Conservation (phyloP, 371 early-diverging fungal species). For the Chytridiales sp. region DNA sequence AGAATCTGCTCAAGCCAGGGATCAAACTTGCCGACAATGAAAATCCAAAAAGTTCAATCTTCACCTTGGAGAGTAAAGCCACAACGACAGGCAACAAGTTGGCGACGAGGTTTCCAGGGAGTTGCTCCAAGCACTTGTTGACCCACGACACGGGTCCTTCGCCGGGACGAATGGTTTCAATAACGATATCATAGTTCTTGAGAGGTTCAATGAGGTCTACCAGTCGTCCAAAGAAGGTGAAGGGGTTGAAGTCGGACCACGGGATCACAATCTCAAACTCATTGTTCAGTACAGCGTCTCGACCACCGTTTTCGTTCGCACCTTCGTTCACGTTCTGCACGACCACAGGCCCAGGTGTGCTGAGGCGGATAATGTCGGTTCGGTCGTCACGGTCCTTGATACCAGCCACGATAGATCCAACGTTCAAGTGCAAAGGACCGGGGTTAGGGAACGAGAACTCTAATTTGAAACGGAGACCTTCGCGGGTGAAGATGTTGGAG, state of each 20-base stretch:
- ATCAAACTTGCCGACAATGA: constrained; percentile 1
- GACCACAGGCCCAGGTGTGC: constrained; percentile 18
- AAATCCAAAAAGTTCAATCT: constrained; percentile 18
- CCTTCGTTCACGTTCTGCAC: constrained; percentile 28
- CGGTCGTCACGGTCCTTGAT: constrained; percentile 1
- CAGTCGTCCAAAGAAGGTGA: constrained; percentile 5
- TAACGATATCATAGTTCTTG: constrained; percentile 9
- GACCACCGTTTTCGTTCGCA: constrained; percentile 10
- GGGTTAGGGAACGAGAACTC: constrained; percentile 19
- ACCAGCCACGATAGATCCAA: constrained; percentile 14
- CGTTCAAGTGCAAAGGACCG: constrained; percentile 23
- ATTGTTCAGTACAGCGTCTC: constrained; percentile 8
- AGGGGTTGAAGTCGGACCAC: constrained; percentile 22
- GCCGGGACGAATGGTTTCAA: constrained; percentile 14
- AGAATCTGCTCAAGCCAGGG: constrained; percentile 10
- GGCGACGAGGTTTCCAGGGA: constrained; percentile 7
- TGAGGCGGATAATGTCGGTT: constrained; percentile 2
- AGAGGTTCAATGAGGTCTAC: constrained; percentile 9
- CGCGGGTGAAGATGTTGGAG: constrained; percentile 13
- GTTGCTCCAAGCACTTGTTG: constrained; percentile 11
- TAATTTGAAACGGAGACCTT: constrained; percentile 15
- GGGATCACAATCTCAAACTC: constrained; percentile 12
- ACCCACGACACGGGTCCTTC: constrained; percentile 15
- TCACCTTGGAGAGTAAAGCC: constrained; percentile 8
- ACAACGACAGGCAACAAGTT: constrained; percentile 13